Evolutionary conservation across 1,284 basidiomycete genomes (phyloP).

Genomic region (Mycosarcoma mackinlayi): DNA sequence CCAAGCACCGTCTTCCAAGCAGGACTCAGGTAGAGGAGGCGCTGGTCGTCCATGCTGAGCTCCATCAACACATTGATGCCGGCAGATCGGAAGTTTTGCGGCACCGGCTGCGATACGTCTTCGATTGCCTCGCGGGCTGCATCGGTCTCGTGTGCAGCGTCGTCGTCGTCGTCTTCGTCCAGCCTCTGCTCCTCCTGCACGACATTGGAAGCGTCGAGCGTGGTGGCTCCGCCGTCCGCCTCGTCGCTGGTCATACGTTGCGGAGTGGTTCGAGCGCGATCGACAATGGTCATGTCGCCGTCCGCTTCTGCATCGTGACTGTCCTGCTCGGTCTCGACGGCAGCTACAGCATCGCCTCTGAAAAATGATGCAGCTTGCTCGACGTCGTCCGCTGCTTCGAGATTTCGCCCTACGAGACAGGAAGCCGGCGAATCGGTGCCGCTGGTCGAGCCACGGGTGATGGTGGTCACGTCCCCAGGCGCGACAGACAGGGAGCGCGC

Average conservation of each 20-base stretch:
- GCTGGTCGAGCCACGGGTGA: constrained; percentile 27
- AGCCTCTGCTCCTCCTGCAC: constrained; percentile 77
- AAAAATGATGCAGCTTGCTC: constrained; percentile 10
- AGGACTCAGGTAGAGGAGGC: constrained; percentile 89
- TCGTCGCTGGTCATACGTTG: constrained; percentile 19
- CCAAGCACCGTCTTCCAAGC: constrained; percentile 92
- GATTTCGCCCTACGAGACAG: constrained; percentile 16
- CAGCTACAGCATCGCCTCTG: not conserved
- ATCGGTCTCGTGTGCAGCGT: constrained; percentile 5
- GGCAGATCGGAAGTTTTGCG: constrained; percentile 33
- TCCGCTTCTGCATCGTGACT: constrained; percentile 23
- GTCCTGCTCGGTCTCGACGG: not conserved
- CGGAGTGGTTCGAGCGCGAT: constrained; percentile 17
- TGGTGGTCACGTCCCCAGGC: constrained; percentile 5
- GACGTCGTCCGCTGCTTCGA: constrained; percentile 13
- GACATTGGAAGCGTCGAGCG: not conserved
- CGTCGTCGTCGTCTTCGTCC: constrained; percentile 72
- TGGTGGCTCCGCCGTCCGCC: not conserved
- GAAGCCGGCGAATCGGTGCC: constrained; percentile 57
- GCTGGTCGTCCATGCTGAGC: constrained; percentile 88
- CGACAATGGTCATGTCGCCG: constrained; percentile 46
- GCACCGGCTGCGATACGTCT: constrained; percentile 8
- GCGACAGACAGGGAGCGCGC: constrained; percentile 30
- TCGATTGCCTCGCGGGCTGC: constrained; percentile 5
- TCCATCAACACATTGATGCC: constrained; percentile 78